Percentiles rank a stretch among this genome's conserved stretches.
Conservation (phyloP, 768 basidiomycete genomes). For the Rhodosporidiobolus odoratus region DNA sequence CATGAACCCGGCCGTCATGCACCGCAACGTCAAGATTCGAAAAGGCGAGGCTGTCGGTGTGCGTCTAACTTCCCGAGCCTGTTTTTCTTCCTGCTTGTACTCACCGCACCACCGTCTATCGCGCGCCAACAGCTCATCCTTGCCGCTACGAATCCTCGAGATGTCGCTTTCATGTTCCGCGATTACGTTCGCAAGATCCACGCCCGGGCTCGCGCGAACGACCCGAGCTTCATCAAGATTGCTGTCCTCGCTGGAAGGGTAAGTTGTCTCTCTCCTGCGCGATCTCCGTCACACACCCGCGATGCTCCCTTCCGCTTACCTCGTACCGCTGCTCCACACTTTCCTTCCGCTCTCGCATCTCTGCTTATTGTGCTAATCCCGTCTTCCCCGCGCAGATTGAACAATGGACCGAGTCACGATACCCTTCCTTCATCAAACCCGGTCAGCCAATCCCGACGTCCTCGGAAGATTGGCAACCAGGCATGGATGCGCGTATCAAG, state of each 20-base stretch:
- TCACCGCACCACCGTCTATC: no score
- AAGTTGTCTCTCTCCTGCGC: no score
- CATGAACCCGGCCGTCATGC: slow-evolving; percentile 83
- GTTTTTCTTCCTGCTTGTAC: background rate
- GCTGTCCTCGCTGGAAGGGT: slow-evolving; percentile 81
- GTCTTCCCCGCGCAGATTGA: slow-evolving; percentile 62
- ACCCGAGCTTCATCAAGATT: slow-evolving; percentile 79
- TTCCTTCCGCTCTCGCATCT: background rate
- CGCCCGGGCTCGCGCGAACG: slow-evolving; percentile 66
- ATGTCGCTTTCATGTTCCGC: slow-evolving; percentile 82
- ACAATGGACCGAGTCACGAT: slow-evolving; percentile 86
- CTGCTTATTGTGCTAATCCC: background rate
- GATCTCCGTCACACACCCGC: no score
- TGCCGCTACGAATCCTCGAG: slow-evolving; percentile 82
- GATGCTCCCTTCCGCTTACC: no score
- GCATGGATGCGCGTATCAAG: slow-evolving; percentile 35
- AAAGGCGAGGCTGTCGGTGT: slow-evolving; percentile 82
- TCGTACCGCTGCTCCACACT: slow-evolving; percentile 1
- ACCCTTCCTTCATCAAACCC: slow-evolving; percentile 72
- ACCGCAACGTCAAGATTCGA: slow-evolving; percentile 86
- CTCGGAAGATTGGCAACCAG: slow-evolving; percentile 20
- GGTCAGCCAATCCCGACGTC: slow-evolving; percentile 24
- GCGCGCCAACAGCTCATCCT: slow-evolving; percentile 90
- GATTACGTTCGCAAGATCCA: slow-evolving; percentile 77
- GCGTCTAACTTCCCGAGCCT: slow-evolving; percentile 43